These are phyloP conservation scores for Verbascum thapsus DNA, from an alignment of 257 asterid species.

Conservation along the genomic window DNA sequence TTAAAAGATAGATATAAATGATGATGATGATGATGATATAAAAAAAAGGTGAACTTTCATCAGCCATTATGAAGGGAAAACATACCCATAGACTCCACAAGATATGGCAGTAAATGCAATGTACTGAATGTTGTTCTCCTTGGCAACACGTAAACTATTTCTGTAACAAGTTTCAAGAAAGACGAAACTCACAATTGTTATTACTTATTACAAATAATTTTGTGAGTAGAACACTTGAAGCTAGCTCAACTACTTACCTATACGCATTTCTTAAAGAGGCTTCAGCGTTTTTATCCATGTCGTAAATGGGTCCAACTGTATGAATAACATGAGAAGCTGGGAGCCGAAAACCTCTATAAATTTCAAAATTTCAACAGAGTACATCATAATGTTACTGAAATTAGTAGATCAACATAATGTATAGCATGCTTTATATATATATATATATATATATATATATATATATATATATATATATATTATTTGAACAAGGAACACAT, in stretches of 20 bases:
- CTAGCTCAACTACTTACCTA: slow-evolving; percentile 49
- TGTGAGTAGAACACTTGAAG: not conserved
- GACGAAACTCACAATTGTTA: slow-evolving; percentile 16
- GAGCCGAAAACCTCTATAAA: slow-evolving; percentile 78
- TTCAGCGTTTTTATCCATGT: slow-evolving; percentile 54
- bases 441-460: slow-evolving; percentile 1
- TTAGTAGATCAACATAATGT: not conserved
- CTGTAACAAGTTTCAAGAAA: slow-evolving; percentile 49
- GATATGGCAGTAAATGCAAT: slow-evolving; percentile 94
- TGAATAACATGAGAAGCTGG: slow-evolving; percentile 95
- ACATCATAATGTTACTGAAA: slow-evolving; percentile 23
- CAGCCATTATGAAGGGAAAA: slow-evolving; percentile 14
- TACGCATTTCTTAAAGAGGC: slow-evolving; percentile 73
- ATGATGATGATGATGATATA: not conserved
- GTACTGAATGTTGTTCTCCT: slow-evolving; percentile 69
- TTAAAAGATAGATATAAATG: not conserved
- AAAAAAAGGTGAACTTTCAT: not conserved
- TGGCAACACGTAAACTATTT: slow-evolving; percentile 77
- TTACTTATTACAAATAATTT: not conserved
- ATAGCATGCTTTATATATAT: not conserved
- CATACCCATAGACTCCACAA: slow-evolving; percentile 85
- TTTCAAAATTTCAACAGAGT: slow-evolving; percentile 29
- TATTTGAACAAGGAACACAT: slow-evolving; percentile 27
- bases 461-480: slow-evolving; percentile 9
- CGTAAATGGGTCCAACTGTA: slow-evolving; percentile 93